Conservation (phyloP, 2,329 filamentous ascomycete species). For the Epichloe coenophiala region DNA sequence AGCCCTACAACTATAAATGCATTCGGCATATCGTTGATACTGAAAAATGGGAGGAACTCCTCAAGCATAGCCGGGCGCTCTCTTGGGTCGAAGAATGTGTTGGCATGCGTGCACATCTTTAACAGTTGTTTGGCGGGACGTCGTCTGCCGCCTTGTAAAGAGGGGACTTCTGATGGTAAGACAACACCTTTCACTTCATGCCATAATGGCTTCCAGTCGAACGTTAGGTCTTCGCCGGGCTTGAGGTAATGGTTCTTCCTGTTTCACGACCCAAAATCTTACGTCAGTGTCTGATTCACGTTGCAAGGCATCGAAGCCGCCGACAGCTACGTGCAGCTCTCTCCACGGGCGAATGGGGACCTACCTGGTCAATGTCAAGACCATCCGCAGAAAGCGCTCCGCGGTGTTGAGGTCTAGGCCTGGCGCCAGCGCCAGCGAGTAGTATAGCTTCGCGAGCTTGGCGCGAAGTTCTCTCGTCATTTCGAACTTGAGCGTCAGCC, state of each 20-base stretch:
- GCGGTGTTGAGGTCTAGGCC: constrained; percentile 70
- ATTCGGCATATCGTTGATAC: constrained; percentile 80
- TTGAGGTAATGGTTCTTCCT: constrained; percentile 94
- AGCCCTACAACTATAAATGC: constrained; percentile 86
- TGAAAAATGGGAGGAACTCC: constrained; percentile 77
- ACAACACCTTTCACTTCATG: constrained; percentile 86
- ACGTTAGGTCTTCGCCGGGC: constrained; percentile 72
- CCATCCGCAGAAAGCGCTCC: constrained; percentile 93
- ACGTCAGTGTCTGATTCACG: neutral
- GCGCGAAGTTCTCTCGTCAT: constrained; percentile 74
- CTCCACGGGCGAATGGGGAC: constrained; percentile 17
- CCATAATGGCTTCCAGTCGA: constrained; percentile 91
- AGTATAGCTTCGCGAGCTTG: constrained; percentile 81
- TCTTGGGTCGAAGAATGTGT: constrained; percentile 82
- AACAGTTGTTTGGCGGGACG: constrained; percentile 53
- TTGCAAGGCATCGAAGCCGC: constrained; percentile 2
- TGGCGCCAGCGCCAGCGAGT: constrained; percentile 80
- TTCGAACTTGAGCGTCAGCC: constrained; percentile 95
- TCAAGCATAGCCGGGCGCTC: constrained; percentile 73
- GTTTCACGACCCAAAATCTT: neutral
- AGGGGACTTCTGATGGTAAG: constrained; percentile 68
- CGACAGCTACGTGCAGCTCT: neutral
- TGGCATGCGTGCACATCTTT: constrained; percentile 80
- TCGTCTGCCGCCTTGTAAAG: constrained; percentile 42
- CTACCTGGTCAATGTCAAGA: constrained; percentile 83